Base-by-base conservation (phyloP, 2,329 filamentous ascomycete genomes). In the Talaromyces sp. region DNA sequence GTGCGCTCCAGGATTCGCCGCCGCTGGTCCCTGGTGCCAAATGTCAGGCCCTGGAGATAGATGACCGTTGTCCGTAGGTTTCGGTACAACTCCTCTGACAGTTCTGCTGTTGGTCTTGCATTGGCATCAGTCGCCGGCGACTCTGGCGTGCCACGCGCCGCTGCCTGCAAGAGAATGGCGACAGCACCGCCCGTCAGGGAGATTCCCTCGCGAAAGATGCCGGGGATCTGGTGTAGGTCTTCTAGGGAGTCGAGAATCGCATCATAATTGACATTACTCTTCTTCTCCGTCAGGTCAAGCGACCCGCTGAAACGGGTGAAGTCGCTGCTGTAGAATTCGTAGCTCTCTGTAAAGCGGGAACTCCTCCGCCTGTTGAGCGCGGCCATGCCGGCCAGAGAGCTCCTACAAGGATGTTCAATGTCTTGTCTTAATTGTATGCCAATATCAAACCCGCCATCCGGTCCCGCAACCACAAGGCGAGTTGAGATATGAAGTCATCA, bases 161-260 rank as follows among this genome's bases (percentile, higher is more conserved):
- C 71, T 32, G 73, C 73, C 63, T 75, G 73, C 1, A 75, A 66
- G 4, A 75, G 67, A 4, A 75, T 65, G 2, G 73, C 69, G 9
- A 73, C 70, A 2, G 72, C 73, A 0, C 70, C 69, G n/a, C 72
- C 73, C 0, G 72, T 70, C 55, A 75, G 72, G 52, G 75, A 60
- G 28, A 75, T 73, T 3, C 73, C 73, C 58, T 75, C 73, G 55
- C 69, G 68, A 1, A 75, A 69, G 33, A 75, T 74, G 28, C 73
- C 70, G 8, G 73, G 73, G 6, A 74, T 67, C 36, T 74, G 69
- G 51, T 73, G 69, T 42, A 75, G 66, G 30, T 72, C 67, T 11
- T 72, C 70, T 9, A 75, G 70, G 39, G 67, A 67, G 27, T 72
- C 67, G 2, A 73, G 66, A 25, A 67, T 67, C 39, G 67, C 65